Conservation (phyloP, 2,329 filamentous ascomycete species). For the Talaromyces funiculosus region DNA sequence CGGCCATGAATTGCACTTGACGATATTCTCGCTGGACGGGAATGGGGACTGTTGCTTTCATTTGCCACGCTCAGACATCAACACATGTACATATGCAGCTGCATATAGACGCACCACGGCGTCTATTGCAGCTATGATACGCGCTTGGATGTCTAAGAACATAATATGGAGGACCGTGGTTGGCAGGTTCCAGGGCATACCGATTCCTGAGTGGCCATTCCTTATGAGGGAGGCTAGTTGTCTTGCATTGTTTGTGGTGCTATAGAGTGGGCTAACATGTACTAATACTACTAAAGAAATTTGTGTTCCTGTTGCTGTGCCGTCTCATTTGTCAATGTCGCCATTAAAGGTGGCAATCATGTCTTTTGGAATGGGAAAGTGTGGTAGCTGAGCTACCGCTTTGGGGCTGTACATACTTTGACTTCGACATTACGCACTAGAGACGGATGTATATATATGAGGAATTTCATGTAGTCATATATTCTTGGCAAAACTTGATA, state of each 20-base stretch:
- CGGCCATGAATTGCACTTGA: neutral
- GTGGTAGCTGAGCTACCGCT: neutral
- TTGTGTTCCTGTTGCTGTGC: neutral
- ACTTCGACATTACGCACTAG: neutral
- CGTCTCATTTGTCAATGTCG: neutral
- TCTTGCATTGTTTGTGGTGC: neutral
- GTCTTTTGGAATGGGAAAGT: neutral
- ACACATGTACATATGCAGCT: neutral
- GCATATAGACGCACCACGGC: slow-evolving; percentile 1
- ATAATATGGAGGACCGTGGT: neutral
- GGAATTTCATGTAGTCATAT: neutral
- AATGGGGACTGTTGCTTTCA: neutral
- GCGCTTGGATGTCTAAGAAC: neutral
- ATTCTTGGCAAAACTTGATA: no score
- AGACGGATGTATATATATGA: neutral
- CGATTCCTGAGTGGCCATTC: neutral
- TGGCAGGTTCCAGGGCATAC: neutral
- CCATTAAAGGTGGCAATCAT: neutral
- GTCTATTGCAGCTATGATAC: neutral
- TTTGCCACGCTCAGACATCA: neutral
- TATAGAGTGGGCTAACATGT: neutral
- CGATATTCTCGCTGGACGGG: neutral
- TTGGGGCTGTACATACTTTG: neutral
- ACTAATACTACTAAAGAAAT: neutral
- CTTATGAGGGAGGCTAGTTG: neutral